These are phyloP conservation scores for Boletus rufocinnamomeus DNA, from an alignment of 768 basidiomycete species.

Conservation along the genomic window DNA sequence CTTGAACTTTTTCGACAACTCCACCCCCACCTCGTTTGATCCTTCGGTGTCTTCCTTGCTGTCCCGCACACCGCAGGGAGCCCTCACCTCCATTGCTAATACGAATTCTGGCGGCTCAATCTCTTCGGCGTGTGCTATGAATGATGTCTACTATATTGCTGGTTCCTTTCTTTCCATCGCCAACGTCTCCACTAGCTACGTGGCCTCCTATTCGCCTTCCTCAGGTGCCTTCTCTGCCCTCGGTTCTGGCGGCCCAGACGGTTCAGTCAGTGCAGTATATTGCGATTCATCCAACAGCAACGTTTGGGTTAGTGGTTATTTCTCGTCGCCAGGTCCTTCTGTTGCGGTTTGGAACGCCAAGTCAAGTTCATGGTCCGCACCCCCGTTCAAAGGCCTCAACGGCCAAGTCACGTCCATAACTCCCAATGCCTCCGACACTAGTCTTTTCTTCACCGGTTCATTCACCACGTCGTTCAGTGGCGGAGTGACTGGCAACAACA, in stretches of 20 bases:
- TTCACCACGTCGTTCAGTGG: slow-evolving; percentile 77
- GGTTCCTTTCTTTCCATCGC: slow-evolving; percentile 81
- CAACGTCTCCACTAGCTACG: slow-evolving; percentile 60
- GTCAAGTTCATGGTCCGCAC: slow-evolving; percentile 66
- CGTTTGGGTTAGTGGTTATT: slow-evolving; percentile 79
- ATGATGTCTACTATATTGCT: slow-evolving; percentile 72
- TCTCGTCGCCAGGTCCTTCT: slow-evolving; percentile 64
- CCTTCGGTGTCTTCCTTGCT: slow-evolving; percentile 72
- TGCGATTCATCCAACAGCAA: slow-evolving; percentile 70
- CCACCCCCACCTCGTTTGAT: slow-evolving; percentile 60
- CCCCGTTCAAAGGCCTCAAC: slow-evolving; percentile 80
- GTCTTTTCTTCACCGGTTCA: slow-evolving; percentile 85
- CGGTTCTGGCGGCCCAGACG: slow-evolving; percentile 71
- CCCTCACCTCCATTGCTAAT: slow-evolving; percentile 67
- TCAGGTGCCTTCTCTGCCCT: slow-evolving; percentile 61
- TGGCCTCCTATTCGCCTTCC: slow-evolving; percentile 72
- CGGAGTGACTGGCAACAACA: slow-evolving; percentile 52
- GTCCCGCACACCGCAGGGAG: slow-evolving; percentile 63
- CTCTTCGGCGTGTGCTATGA: slow-evolving; percentile 68
- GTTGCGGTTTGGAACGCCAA: slow-evolving; percentile 73
- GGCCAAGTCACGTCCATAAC: slow-evolving; percentile 75
- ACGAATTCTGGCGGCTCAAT: slow-evolving; percentile 83
- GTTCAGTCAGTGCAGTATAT: slow-evolving; percentile 67
- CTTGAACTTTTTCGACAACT: slow-evolving; percentile 71
- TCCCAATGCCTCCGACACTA: slow-evolving; percentile 65